phyloP scores from a whole-genome alignment of 495 filamentous ascomycete species.

The Venustampulla echinocandica region DNA sequence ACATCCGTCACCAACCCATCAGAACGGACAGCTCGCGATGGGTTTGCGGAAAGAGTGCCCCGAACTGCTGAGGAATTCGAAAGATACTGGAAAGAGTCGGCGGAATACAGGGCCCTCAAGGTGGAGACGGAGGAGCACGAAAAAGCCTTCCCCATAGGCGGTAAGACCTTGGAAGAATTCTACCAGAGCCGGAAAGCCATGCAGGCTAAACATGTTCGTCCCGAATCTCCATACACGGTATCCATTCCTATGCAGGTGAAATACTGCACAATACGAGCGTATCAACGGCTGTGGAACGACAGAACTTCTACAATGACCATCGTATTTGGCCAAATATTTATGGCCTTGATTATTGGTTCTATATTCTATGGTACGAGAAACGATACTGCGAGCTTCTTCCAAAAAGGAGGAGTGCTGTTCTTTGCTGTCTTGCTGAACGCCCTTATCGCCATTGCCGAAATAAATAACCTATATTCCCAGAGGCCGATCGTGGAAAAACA shows the following conservation, averaged over 20 bases:
- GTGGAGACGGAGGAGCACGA: slow-evolving; percentile 65
- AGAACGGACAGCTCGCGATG: slow-evolving; percentile 51
- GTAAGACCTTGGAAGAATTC: slow-evolving; percentile 58
- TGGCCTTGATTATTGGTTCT: slow-evolving; percentile 37
- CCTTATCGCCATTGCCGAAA: slow-evolving; percentile 49
- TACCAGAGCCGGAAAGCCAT: slow-evolving; percentile 54
- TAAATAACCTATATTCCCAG: slow-evolving; percentile 51
- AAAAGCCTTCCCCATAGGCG: slow-evolving; percentile 51
- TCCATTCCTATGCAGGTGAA: slow-evolving; percentile 50
- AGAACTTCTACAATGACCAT: slow-evolving; percentile 60
- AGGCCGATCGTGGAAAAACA: slow-evolving; percentile 60
- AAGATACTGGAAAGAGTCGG: slow-evolving; percentile 47
- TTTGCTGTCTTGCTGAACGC: slow-evolving; percentile 48
- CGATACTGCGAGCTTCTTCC: slow-evolving; percentile 35
- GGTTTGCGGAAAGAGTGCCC: slow-evolving; percentile 56
- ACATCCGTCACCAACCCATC: slow-evolving; percentile 62
- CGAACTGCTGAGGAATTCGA: slow-evolving; percentile 65
- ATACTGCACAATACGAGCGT: slow-evolving; percentile 51
- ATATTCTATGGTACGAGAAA: slow-evolving; percentile 39
- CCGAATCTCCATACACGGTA: slow-evolving; percentile 54
- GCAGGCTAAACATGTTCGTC: slow-evolving; percentile 55
- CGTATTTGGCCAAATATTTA: slow-evolving; percentile 60
- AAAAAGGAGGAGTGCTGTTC: slow-evolving; percentile 50
- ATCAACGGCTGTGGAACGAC: slow-evolving; percentile 61
- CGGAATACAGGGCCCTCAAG: slow-evolving; percentile 41